Evolutionary conservation across 306 rosid genomes (phyloP), one percentile per base, ranked within the genome.

Genomic region (Boehmeria nivea): DNA sequence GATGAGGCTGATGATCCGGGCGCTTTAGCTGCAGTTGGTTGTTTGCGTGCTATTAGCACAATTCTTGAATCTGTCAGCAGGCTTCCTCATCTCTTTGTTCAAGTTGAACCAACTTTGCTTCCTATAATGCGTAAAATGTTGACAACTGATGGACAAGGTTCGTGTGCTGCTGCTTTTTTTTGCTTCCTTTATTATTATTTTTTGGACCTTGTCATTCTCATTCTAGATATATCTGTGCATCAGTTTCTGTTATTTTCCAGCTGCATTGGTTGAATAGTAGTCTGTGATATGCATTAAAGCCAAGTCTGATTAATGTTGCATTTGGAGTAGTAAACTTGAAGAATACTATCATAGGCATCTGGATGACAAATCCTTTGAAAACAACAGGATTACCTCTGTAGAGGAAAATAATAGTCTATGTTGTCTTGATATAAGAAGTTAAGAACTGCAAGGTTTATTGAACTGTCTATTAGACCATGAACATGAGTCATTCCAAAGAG

Each of bases 11-110:
- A 90, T 64, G 97, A 90, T 76, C 78, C 94, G 14, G 94, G 95
- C 67, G 95, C 97, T 33, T 73, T 86, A 60, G 95, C 95, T 40
- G 97, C 95, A 52, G 94, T 90, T 76, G 94, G 97, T 54, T 90
- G 97, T 71, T 74, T 90, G 73, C 94, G 86, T 61, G 97, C 95
- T 49, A 90, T 90, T 50, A 86, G 95, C 78, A 83, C 97, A 33
- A 86, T 90, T 75, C 90, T 90, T 54, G 95, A 90, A 76, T 86
- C 97, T 59, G 95, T 90, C 78, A 90, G 94, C 90, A 80, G 94
- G 78, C 94, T 90, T 71, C 94, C 90, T 60, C 84, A 81, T 51
- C 86, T 86, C 26, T 90, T 86, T 73, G 76, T 76, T 63, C 76
- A 83, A 78, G 72, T 90, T 26, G 97, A 90, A 78, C 91, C 95